These are phyloP conservation scores for Corinectria fuckeliana DNA, from an alignment of 2,329 filamentous ascomycete species.

Conservation along the genomic window DNA sequence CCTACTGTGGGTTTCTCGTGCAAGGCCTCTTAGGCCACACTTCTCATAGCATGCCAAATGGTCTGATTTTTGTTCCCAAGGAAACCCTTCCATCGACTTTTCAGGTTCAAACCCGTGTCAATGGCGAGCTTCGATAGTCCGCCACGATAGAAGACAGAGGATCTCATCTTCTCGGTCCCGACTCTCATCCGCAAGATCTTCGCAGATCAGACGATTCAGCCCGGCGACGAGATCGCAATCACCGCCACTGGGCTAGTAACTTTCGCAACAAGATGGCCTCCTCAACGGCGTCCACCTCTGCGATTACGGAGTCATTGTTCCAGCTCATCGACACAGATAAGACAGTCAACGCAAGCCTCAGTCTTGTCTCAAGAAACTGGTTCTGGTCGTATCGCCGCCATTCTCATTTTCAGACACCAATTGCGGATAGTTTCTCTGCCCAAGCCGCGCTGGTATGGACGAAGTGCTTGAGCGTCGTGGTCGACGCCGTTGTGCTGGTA, in stretches of 20 bases:
- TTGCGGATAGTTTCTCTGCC: conserved; percentile 34
- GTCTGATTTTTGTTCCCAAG: conserved; percentile 58
- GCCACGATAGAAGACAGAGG: conserved; percentile 49
- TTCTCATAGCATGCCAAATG: conserved; percentile 38
- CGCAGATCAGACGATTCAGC: conserved; percentile 50
- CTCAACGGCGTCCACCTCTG: background rate
- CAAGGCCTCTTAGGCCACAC: background rate
- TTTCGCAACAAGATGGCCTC: conserved; percentile 23
- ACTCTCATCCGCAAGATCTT: conserved; percentile 50
- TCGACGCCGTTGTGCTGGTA: conserved; percentile 45
- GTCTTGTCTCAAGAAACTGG: conserved; percentile 50
- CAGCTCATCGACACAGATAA: conserved; percentile 24
- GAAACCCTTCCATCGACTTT: conserved; percentile 51
- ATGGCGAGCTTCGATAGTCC: conserved; percentile 54
- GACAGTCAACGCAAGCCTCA: conserved; percentile 34
- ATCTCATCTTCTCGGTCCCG: conserved; percentile 55
- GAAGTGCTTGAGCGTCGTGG: conserved; percentile 52
- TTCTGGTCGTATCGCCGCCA: conserved; percentile 56
- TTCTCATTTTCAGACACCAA: conserved; percentile 50
- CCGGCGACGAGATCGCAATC: conserved; percentile 52
- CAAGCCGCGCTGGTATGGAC: conserved; percentile 50
- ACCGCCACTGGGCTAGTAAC: conserved; percentile 33
- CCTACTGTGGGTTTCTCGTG: conserved; percentile 50
- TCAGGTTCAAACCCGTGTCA: conserved; percentile 51
- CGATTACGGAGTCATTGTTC: background rate